Percentiles rank a stretch among this genome's conserved stretches.
These are phyloP conservation scores for Pterula multifida DNA, from an alignment of 1,284 basidiomycete species.

Conservation along the genomic window DNA sequence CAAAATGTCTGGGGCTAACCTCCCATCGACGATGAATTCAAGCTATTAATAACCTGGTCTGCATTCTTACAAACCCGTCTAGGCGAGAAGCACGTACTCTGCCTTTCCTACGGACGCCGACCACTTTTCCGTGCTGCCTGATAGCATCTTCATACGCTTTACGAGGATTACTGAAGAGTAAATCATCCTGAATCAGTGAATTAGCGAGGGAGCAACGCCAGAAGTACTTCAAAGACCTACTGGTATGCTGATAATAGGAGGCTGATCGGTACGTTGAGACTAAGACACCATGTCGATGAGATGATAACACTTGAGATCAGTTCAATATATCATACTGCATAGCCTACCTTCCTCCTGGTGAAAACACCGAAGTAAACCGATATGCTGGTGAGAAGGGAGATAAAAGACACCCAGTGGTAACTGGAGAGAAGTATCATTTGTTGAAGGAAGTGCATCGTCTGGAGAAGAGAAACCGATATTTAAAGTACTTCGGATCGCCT, in stretches of 20 bases:
- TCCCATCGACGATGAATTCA: conserved; percentile 20
- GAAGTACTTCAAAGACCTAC: background rate
- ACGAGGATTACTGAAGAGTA: conserved; percentile 19
- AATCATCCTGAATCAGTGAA: conserved; percentile 11
- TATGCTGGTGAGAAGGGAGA: no score
- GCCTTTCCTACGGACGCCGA: conserved; percentile 22
- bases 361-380: no score
- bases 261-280: background rate
- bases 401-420: no score
- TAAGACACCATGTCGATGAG: no score
- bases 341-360: no score
- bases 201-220: background rate
- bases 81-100: conserved; percentile 11
- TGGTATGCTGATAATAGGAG: background rate
- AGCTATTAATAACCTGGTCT: conserved; percentile 13
- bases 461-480: no score
- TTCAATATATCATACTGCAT: no score
- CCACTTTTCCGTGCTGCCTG: conserved; percentile 17
- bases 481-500: no score
- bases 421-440: no score
- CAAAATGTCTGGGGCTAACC: conserved; percentile 15
- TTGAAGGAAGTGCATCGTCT: no score
- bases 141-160: conserved; percentile 21
- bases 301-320: no score
- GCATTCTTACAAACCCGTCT: background rate